Percentiles rank a stretch among this genome's conserved stretches.
Conservation (phyloP, 2,329 filamentous ascomycete genomes). For the Aspergillus sp. region DNA sequence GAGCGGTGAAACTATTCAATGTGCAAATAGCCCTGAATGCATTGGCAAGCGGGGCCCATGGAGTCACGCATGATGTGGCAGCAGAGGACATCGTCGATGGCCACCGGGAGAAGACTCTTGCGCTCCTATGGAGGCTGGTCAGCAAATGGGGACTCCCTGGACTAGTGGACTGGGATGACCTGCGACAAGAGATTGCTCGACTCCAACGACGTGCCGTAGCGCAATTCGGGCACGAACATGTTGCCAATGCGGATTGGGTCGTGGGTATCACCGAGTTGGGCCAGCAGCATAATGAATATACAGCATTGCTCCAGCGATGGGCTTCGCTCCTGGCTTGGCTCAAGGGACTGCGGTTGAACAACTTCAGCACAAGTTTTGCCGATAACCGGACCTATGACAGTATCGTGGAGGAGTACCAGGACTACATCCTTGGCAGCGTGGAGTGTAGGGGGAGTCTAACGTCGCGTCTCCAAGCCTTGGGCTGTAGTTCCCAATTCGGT, state of each 20-base stretch:
- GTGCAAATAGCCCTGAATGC: slow-evolving; percentile 50
- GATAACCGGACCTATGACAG: slow-evolving; percentile 46
- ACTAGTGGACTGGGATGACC: slow-evolving; percentile 49
- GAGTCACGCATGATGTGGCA: slow-evolving; percentile 37
- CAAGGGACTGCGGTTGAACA: slow-evolving; percentile 41
- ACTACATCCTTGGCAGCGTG: slow-evolving; percentile 25
- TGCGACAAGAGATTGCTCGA: slow-evolving; percentile 45
- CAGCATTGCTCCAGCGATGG: slow-evolving; percentile 48
- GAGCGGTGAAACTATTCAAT: slow-evolving; percentile 52
- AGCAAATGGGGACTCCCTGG: slow-evolving; percentile 47
- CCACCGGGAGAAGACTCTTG: slow-evolving; percentile 56
- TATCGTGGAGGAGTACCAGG: slow-evolving; percentile 51
- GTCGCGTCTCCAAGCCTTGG: slow-evolving; percentile 29
- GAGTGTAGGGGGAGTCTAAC: slow-evolving; percentile 13
- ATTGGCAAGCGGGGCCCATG: slow-evolving; percentile 36
- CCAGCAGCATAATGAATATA: slow-evolving; percentile 21
- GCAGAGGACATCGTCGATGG: slow-evolving; percentile 56
- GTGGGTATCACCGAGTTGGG: slow-evolving; percentile 10
- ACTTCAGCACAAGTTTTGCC: slow-evolving; percentile 52
- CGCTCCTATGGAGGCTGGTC: slow-evolving; percentile 53
- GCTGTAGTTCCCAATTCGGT: slow-evolving; percentile 39
- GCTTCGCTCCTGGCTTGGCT: slow-evolving; percentile 43
- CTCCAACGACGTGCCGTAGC: slow-evolving; percentile 26
- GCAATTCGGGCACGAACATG: slow-evolving; percentile 9
- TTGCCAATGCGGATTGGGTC: slow-evolving; percentile 5